Base-by-base conservation (phyloP, 1,139 yeast species). In the Taiozyma onychis region DNA sequence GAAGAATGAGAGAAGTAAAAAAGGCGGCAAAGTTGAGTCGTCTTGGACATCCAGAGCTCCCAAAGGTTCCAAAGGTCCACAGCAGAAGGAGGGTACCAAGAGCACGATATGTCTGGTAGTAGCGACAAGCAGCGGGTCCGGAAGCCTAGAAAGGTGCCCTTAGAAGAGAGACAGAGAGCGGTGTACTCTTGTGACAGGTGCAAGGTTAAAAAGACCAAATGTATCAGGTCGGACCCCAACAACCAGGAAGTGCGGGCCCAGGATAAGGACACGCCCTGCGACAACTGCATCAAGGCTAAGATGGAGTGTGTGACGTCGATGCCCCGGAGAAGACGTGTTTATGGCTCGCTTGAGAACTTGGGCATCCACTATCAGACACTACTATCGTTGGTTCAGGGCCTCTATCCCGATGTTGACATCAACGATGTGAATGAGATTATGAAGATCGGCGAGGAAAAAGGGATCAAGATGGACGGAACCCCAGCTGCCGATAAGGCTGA, bases 141-240 rank as follows among this genome's bases (percentile, higher is more conserved):
- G 24, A 66, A 60, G 49, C 60, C 70, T 41, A 51, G 70, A 11
- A 56, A 60, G 6, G 74, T 72, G 1, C 61, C 72, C 0, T 64
- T 68, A 3, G 72, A 71, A 47, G 57, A 62, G 26, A 58, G 77
- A 30, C 68, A 65, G 43, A 50, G 77, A 27, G 75, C 75, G 0
- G 64, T 69, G 3, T 74, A 68, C 58, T 67, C 74, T 13, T 76
- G 80, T 55, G 80, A 76, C 54, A 56, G 77, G 22, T 76, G 80
- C 57, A 74, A 73, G 55, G 51, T 62, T 11, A 61, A 72, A 41
- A 76, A 76, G 62, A 68, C 72, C 44, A 74, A 72, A 41, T 76
- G 80, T 55, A 64, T 66, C 37, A 56, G 77, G 41, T 46, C 57
- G 3, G 48, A 48, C 8, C 56, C 58, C 2, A 54, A 47, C 5